Percentiles rank a stretch among this genome's conserved stretches.
Conservation (phyloP, 2,329 filamentous ascomycete genomes). For the Sporothrix inflata region DNA sequence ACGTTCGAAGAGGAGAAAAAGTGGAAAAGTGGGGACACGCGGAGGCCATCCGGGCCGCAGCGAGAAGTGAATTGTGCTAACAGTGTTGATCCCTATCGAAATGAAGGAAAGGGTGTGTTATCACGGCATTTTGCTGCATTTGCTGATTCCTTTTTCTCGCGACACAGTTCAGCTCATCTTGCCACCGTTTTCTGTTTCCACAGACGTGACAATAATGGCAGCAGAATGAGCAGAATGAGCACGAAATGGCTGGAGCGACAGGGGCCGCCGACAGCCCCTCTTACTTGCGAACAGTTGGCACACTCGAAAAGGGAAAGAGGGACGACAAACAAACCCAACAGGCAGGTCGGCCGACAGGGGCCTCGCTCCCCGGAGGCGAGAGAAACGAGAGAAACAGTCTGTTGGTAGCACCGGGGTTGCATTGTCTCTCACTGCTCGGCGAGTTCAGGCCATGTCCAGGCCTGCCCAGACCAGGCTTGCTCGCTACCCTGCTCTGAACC, state of each 20-base stretch:
- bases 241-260: background rate
- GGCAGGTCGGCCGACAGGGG: background rate
- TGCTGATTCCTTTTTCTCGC: constrained; percentile 2
- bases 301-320: background rate
- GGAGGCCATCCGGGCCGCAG: constrained; percentile 21
- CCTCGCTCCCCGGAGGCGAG: background rate
- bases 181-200: background rate
- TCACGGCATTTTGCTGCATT: background rate
- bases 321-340: background rate
- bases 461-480: background rate
- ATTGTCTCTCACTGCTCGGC: background rate
- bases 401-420: background rate
- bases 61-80: background rate
- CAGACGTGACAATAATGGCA: background rate
- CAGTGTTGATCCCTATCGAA: constrained; percentile 10
- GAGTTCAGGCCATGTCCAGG: background rate
- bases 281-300: background rate
- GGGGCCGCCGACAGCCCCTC: background rate
- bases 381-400: constrained; percentile 4
- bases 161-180: background rate
- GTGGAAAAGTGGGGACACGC: background rate
- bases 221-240: constrained; percentile 3
- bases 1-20: background rate
- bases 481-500: background rate
- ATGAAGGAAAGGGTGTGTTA: background rate